phyloP scores from a whole-genome alignment of 805 yeast species.

The Candida cerambycidarum region DNA sequence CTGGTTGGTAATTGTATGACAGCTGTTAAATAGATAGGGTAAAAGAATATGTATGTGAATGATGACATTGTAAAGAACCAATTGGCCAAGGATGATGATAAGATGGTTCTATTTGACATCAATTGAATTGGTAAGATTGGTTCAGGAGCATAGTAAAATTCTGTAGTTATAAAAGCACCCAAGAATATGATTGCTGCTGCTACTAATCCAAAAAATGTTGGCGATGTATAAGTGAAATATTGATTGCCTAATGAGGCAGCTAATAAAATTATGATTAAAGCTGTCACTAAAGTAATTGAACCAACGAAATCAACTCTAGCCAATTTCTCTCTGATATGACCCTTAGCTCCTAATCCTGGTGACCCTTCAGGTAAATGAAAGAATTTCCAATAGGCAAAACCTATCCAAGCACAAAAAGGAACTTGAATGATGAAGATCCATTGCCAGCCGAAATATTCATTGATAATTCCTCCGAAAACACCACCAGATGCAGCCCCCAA shows the following conservation, averaged over 20 bases:
- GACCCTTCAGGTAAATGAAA: constrained; percentile 54
- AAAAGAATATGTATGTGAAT: constrained; percentile 62
- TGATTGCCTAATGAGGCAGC: constrained; percentile 69
- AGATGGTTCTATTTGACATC: constrained; percentile 56
- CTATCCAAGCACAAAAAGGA: constrained; percentile 44
- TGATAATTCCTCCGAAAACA: constrained; percentile 51
- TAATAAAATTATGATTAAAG: constrained; percentile 58
- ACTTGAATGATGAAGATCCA: constrained; percentile 41
- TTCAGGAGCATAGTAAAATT: constrained; percentile 51
- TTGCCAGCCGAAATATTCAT: constrained; percentile 55
- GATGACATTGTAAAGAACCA: constrained; percentile 71
- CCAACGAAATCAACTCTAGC: constrained; percentile 69
- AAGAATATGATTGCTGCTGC: constrained; percentile 25
- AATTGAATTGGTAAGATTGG: constrained; percentile 70
- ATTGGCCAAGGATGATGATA: constrained; percentile 64
- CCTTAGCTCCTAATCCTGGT: constrained; percentile 53
- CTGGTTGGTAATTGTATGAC: constrained; percentile 55
- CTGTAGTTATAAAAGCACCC: constrained; percentile 49
- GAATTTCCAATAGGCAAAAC: constrained; percentile 34
- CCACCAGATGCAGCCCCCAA: constrained; percentile 58
- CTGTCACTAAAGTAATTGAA: constrained; percentile 54
- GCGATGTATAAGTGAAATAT: constrained; percentile 48
- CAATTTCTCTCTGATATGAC: constrained; percentile 47
- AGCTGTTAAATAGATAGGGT: constrained; percentile 66
- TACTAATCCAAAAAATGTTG: constrained; percentile 34